Evolutionary conservation across 2,329 filamentous ascomycete genomes (phyloP).

Genomic region (Ciborinia camelliae): DNA sequence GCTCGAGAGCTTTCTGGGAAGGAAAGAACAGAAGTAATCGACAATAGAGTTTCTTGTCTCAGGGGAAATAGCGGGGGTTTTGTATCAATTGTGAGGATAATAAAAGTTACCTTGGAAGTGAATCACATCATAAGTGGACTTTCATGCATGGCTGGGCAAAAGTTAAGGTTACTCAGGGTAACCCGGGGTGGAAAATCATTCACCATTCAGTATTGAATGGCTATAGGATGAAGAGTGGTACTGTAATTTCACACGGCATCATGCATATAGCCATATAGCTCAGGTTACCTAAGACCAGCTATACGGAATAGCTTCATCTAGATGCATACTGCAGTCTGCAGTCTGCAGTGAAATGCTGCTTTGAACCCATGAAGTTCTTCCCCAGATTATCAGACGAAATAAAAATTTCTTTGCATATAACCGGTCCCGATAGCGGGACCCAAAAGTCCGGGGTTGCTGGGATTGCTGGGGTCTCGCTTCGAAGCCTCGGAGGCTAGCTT

Average conservation of each 20-base stretch:
- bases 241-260: conserved; percentile 14
- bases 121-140: background rate
- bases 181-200: no score
- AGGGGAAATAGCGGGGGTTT: background rate
- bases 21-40: conserved; percentile 1
- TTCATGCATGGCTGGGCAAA: no score
- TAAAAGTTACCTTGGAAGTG: background rate
- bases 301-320: background rate
- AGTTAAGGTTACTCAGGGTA: no score
- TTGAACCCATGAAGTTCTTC: background rate
- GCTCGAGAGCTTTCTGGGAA: background rate
- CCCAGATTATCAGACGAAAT: conserved; percentile 12
- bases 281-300: conserved; percentile 9
- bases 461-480: no score
- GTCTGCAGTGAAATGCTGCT: background rate
- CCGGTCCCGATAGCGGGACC: background rate
- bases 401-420: background rate
- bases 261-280: conserved; percentile 13
- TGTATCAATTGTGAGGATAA: background rate
- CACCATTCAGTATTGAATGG: no score
- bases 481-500: no score
- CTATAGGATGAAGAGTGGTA: no score
- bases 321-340: background rate
- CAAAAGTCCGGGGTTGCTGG: background rate
- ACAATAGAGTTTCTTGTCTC: background rate